Conservation (phyloP, 176 grass and related monocot genomes). For the Miscanthus lutarioriparius region DNA sequence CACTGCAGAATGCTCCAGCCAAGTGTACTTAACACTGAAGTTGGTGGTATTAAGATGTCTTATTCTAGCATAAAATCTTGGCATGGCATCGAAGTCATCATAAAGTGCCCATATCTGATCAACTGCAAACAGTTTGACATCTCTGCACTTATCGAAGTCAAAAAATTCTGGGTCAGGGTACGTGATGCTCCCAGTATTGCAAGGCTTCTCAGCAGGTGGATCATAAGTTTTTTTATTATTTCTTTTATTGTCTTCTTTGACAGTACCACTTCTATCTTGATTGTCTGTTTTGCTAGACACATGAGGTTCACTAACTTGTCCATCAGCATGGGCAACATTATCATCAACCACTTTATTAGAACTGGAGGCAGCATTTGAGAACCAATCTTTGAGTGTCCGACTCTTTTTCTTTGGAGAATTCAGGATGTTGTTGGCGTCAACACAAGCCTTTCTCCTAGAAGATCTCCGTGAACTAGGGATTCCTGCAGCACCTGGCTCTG, state of each 20-base stretch:
- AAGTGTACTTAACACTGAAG: too few species aligned
- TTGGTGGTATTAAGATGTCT: too few species aligned
- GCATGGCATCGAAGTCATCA: conserved; percentile 62
- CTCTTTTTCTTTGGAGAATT: not conserved
- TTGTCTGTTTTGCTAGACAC: conserved; percentile 38
- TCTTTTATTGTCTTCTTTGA: not conserved
- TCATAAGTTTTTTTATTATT: not conserved
- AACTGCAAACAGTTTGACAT: conserved; percentile 51
- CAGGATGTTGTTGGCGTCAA: conserved; percentile 27
- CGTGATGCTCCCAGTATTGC: conserved; percentile 33
- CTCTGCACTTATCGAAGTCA: conserved; percentile 78
- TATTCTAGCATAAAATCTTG: too few species aligned
- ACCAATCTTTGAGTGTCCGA: conserved; percentile 9
- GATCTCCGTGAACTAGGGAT: conserved; percentile 35
- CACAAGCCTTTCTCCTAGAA: conserved; percentile 40
- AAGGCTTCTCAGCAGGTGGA: conserved; percentile 20
- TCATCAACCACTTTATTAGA: conserved; percentile 25
- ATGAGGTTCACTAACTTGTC: conserved; percentile 28
- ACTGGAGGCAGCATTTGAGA: not conserved
- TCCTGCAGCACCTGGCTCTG: conserved; percentile 21
- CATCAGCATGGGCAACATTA: conserved; percentile 7
- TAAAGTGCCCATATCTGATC: conserved; percentile 38
- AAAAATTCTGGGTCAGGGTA: conserved; percentile 88
- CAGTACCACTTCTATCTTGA: conserved; percentile 6
- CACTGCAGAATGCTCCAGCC: too few species aligned